Evolutionary conservation across 2,329 filamentous ascomycete genomes (phyloP).

Genomic region (Thielaviopsis populi): DNA sequence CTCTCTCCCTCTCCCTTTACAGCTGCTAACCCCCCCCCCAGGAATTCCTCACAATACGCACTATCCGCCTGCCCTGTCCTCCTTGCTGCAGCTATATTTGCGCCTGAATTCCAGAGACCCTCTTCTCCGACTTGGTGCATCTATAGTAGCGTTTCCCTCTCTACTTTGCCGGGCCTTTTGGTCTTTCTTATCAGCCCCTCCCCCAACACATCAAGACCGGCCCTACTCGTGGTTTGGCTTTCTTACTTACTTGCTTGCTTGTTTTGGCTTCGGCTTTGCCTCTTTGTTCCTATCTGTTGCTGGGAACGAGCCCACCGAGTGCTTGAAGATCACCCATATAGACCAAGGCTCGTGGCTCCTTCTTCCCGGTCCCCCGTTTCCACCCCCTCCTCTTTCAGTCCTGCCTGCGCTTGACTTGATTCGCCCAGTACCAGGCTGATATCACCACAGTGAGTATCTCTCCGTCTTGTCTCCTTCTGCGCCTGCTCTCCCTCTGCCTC

Average conservation of each 20-base stretch:
- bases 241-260: neutral
- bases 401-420: neutral
- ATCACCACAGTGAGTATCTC: neutral
- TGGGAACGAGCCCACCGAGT: neutral
- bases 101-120: neutral
- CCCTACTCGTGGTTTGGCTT: neutral
- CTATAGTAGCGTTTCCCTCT: neutral
- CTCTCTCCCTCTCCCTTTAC: neutral
- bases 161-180: neutral
- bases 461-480: neutral
- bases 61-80: neutral
- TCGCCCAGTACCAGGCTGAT: neutral
- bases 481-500: neutral
- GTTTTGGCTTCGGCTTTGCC: neutral
- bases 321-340: slow-evolving; percentile 1
- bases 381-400: neutral
- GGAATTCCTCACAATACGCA: neutral
- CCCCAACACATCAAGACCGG: neutral
- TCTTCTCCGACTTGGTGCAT: neutral
- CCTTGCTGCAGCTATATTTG: neutral
- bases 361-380: neutral
- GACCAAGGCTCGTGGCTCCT: neutral
- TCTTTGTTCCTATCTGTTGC: neutral
- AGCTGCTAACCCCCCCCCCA: neutral
- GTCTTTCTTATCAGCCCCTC: neutral